Evolutionary conservation across 345 rosid species (phyloP).

Genomic region (Atalantia buxifolia): DNA sequence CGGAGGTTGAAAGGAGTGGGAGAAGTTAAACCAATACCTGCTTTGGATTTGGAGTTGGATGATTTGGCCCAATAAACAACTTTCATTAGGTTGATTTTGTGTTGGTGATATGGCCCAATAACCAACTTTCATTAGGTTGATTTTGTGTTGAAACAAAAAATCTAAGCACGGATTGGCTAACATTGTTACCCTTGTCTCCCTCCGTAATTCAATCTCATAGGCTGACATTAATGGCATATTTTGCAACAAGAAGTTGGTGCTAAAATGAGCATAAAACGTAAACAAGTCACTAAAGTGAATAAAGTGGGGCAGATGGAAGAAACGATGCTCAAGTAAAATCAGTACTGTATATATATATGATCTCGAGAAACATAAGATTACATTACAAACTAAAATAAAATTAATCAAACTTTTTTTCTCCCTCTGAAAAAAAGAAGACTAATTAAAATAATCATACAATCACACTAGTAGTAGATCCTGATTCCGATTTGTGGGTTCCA

Average conservation of each 20-base stretch:
- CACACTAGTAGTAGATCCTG: conserved; percentile 49
- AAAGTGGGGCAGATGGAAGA: background rate
- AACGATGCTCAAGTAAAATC: background rate
- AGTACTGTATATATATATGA: background rate
- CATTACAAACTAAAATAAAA: conserved; percentile 12
- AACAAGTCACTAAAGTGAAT: background rate
- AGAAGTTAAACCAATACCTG: background rate
- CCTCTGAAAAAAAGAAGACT: background rate
- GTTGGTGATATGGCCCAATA: too few relatives aligned
- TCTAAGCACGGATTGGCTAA: background rate
- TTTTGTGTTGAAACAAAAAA: background rate
- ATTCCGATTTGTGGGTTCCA: conserved; percentile 66
- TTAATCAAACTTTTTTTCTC: background rate
- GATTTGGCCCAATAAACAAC: background rate
- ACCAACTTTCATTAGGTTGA: background rate
- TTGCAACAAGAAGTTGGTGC: background rate
- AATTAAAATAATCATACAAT: conserved; percentile 24
- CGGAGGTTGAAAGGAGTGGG: background rate
- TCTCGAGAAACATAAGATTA: background rate
- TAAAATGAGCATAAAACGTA: background rate
- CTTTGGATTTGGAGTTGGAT: background rate
- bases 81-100: too few relatives aligned
- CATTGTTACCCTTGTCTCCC: background rate
- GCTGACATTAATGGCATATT: background rate
- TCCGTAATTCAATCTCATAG: background rate